Evolutionary conservation across 495 filamentous ascomycete species (phyloP).

Genomic region (Aspergillus egyptiacus): DNA sequence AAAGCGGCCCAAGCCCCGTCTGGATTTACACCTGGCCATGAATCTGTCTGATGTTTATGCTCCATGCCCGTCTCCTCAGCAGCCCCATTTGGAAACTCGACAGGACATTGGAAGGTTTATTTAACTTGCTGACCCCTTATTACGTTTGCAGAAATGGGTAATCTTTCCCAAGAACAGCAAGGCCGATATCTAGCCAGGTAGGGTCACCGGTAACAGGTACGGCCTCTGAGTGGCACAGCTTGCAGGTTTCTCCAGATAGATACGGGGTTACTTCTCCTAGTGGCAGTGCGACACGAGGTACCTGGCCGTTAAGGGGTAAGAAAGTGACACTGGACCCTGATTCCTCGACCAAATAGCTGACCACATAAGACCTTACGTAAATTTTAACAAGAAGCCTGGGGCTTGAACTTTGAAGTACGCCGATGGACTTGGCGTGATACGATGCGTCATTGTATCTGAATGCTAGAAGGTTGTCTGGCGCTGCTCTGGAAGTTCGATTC

Average conservation of each 20-base stretch:
- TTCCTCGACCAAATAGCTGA: not conserved
- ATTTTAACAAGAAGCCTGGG: not conserved
- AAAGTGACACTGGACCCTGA: not conserved
- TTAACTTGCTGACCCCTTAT: too few species aligned
- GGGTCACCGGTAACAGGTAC: not conserved
- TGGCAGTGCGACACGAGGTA: not conserved
- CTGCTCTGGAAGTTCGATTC: not conserved
- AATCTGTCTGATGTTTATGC: too few species aligned
- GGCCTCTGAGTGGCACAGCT: not conserved
- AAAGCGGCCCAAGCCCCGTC: too few species aligned
- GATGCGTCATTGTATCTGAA: not conserved
- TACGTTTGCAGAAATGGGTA: too few species aligned
- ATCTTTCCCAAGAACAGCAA: slow-evolving; percentile 1
- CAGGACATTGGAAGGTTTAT: too few species aligned
- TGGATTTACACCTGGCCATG: too few species aligned
- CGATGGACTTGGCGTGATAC: not conserved
- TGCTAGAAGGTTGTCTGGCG: not conserved
- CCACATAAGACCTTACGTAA: not conserved
- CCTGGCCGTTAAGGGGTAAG: slow-evolving; percentile 1
- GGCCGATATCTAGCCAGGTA: not conserved
- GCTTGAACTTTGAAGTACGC: not conserved
- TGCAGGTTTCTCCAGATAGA: not conserved
- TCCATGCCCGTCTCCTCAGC: too few species aligned
- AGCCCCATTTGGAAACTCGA: not conserved
- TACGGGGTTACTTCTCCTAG: too few species aligned